Conservation (phyloP, 116 monocot species). For the Posidonia oceanica region DNA sequence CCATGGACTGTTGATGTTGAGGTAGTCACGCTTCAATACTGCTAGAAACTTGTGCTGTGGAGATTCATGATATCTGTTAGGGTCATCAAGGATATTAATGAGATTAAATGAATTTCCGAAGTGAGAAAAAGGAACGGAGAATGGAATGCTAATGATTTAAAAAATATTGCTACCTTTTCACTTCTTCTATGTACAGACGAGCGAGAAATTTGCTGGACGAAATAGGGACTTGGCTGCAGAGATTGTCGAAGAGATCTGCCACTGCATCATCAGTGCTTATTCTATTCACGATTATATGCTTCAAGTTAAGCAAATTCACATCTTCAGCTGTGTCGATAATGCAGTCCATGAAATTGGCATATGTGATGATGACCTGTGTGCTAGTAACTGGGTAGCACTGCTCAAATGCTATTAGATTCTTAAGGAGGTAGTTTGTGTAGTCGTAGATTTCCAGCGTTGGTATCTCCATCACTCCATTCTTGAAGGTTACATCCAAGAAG, state of each 20-base stretch:
- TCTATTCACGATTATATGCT: conserved; percentile 4
- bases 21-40: no score
- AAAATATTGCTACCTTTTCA: no score
- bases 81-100: no score
- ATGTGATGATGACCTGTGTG: not conserved
- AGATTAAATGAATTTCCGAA: no score
- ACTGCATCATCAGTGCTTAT: not conserved
- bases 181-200: no score
- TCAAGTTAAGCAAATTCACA: conserved; percentile 3
- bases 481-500: conserved; percentile 7
- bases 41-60: no score
- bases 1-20: no score
- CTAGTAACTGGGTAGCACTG: conserved; percentile 2
- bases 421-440: not conserved
- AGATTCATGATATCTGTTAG: no score
- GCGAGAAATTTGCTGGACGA: no score
- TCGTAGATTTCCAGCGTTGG: not conserved
- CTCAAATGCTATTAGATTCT: conserved; percentile 15
- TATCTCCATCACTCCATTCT: conserved; percentile 6
- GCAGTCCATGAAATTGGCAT: conserved; percentile 10
- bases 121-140: no score
- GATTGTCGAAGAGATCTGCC: conserved; percentile 3
- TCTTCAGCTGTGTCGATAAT: not conserved
- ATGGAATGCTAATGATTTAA: no score
- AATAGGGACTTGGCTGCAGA: not conserved